These are phyloP conservation scores for Rhodotorula sp. DNA, from an alignment of 1,284 basidiomycete species.

Conservation along the genomic window DNA sequence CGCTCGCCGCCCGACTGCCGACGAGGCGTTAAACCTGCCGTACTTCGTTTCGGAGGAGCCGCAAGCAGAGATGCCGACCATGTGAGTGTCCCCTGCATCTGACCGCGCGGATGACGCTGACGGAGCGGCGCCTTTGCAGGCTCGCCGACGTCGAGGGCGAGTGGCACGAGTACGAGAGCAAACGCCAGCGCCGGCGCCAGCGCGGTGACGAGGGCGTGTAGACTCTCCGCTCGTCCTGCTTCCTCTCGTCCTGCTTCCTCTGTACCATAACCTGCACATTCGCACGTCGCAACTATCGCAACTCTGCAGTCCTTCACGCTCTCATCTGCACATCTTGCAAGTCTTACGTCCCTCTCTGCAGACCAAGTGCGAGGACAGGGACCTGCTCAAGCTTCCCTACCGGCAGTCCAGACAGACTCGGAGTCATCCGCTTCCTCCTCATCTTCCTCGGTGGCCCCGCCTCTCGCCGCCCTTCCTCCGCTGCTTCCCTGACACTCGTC, in stretches of 20 bases:
- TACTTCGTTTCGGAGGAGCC: conserved; percentile 85
- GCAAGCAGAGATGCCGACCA: conserved; percentile 66
- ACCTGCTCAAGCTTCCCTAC: no score
- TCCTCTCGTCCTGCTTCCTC: background rate
- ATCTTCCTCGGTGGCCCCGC: background rate
- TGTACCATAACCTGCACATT: no score
- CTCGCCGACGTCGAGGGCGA: conserved; percentile 77
- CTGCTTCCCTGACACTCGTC: background rate
- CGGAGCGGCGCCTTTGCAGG: conserved; percentile 51
- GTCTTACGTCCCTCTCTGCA: no score
- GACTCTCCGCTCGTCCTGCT: background rate
- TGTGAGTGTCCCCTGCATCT: conserved; percentile 59
- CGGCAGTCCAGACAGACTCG: background rate
- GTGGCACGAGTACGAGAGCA: conserved; percentile 91
- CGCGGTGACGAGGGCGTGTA: background rate
- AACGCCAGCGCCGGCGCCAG: conserved; percentile 58
- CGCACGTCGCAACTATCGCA: no score
- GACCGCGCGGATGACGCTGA: no score
- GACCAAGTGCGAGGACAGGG: no score
- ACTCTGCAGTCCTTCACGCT: no score
- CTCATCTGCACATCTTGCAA: no score
- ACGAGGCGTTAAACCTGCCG: conserved; percentile 71
- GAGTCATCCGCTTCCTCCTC: background rate
- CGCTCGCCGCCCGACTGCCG: conserved; percentile 68
- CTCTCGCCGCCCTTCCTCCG: background rate